Conservation (phyloP, 176 grass and related monocot species). For the Eleusine indica region DNA sequence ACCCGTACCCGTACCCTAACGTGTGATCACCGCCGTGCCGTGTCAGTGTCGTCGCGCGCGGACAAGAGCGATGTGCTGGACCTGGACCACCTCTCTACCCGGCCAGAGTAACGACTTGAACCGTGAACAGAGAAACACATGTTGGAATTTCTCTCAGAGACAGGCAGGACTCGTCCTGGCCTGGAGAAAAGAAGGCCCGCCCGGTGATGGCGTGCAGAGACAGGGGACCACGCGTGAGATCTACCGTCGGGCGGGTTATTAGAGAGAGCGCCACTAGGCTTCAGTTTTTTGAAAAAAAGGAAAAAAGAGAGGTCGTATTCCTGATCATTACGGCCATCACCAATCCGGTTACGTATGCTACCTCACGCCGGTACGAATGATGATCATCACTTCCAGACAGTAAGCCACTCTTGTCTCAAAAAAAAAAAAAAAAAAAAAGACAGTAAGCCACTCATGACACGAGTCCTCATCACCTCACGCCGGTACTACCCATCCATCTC, state of each 20-base stretch:
- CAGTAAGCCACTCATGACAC: background rate
- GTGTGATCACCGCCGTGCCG: too few species aligned
- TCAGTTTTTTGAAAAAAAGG: background rate
- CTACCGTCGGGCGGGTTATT: background rate
- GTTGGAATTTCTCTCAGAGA: too few species aligned
- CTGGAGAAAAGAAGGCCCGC: too few species aligned
- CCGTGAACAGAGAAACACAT: too few species aligned
- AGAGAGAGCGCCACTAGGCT: background rate
- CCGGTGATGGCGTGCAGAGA: background rate
- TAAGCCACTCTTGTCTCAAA: background rate
- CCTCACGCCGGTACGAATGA: slow-evolving; percentile 28
- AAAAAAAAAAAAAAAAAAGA: background rate
- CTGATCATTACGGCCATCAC: background rate
- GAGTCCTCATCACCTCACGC: background rate
- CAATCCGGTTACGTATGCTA: background rate
- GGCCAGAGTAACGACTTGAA: too few species aligned
- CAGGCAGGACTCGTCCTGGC: too few species aligned
- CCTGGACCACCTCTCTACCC: too few species aligned
- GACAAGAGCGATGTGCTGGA: too few species aligned
- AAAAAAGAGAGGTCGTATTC: background rate
- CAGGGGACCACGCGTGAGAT: too few species aligned
- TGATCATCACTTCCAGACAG: background rate
- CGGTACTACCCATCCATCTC: background rate
- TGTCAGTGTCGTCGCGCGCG: too few species aligned
- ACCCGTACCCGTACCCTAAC: too few species aligned